Evolutionary conservation across 805 yeast species (phyloP).

Genomic region (Pichia thaimueangensis): DNA sequence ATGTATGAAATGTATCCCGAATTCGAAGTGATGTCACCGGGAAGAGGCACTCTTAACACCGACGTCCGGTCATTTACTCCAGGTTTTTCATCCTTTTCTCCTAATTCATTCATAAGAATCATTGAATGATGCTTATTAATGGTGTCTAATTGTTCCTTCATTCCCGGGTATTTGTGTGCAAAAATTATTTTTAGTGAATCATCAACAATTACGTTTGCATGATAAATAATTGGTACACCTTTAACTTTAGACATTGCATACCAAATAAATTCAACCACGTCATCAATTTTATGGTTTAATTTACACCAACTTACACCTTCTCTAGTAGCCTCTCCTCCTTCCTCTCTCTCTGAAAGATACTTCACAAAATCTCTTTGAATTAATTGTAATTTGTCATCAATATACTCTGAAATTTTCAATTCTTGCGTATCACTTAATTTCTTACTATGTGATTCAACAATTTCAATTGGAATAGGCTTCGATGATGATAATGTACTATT

Average conservation of each 20-base stretch:
- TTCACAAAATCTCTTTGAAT: constrained; percentile 50
- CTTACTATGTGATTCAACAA: neutral
- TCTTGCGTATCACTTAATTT: constrained; percentile 45
- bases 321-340: constrained; percentile 18
- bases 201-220: constrained; percentile 16
- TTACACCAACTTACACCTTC: constrained; percentile 23
- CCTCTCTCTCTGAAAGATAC: constrained; percentile 27
- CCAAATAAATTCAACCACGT: constrained; percentile 54
- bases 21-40: constrained; percentile 6
- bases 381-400: constrained; percentile 47
- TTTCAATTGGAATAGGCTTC: constrained; percentile 14
- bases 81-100: neutral
- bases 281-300: constrained; percentile 40
- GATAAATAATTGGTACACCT: constrained; percentile 25
- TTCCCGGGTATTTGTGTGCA: neutral
- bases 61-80: no score
- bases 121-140: neutral
- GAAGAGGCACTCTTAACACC: no score
- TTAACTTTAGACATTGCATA: constrained; percentile 40
- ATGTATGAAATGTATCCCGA: constrained; percentile 57
- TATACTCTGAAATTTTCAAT: constrained; percentile 45
- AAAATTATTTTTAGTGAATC: neutral
- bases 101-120: neutral
- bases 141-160: neutral
- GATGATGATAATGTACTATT: constrained; percentile 22